phyloP scores from a whole-genome alignment of 495 filamentous ascomycete genomes.

The Pseudevernia furfuracea region DNA sequence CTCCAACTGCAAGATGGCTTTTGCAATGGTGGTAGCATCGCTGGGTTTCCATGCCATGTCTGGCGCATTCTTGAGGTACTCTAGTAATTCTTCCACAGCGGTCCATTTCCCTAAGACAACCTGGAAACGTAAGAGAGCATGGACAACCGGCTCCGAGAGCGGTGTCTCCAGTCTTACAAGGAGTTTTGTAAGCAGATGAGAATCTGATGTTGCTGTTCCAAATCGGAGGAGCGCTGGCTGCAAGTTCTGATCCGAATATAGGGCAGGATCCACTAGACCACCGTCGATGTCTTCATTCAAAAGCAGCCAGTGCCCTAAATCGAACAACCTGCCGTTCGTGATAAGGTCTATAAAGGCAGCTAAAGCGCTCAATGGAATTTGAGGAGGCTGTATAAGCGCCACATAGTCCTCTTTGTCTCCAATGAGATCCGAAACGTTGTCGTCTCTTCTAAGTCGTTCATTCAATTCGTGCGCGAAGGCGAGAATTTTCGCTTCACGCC shows the following conservation, averaged over 20 bases:
- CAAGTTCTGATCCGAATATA: conserved; percentile 43
- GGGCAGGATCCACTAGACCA: conserved; percentile 39
- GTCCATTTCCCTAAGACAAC: conserved; percentile 43
- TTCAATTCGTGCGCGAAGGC: conserved; percentile 19
- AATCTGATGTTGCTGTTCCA: conserved; percentile 46
- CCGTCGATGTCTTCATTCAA: conserved; percentile 50
- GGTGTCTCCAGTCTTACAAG: conserved; percentile 34
- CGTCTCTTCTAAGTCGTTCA: conserved; percentile 4
- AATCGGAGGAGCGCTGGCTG: conserved; percentile 53
- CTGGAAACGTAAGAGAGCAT: conserved; percentile 44
- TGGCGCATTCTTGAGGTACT: conserved; percentile 36
- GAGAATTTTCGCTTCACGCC: conserved; percentile 16
- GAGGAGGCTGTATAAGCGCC: conserved; percentile 27
- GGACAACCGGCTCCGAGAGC: conserved; percentile 40
- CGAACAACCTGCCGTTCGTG: conserved; percentile 38
- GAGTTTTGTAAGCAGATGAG: conserved; percentile 39
- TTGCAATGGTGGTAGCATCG: conserved; percentile 39
- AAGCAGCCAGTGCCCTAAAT: conserved; percentile 50
- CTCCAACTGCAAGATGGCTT: conserved; percentile 37
- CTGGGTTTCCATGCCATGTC: conserved; percentile 43
- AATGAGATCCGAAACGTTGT: conserved; percentile 2
- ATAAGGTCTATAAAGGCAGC: conserved; percentile 47
- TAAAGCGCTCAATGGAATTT: conserved; percentile 42
- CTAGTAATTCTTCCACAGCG: conserved; percentile 37
- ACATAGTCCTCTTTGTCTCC: neutral